Base-by-base conservation (phyloP, 2,329 filamentous ascomycete genomes). In the Pestalotiopsis sp. region DNA sequence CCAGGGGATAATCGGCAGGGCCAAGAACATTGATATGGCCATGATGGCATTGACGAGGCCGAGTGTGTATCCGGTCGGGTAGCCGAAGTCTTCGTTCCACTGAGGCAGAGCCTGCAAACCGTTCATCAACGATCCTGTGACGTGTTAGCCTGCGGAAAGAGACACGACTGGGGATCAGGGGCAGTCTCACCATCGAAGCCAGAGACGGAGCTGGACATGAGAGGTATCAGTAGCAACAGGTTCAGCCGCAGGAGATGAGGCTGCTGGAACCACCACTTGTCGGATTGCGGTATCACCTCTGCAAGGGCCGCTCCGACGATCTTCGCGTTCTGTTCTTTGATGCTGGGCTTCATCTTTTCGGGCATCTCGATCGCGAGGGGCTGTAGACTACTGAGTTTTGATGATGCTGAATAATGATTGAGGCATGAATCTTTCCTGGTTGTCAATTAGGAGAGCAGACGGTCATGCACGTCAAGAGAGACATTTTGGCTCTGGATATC, bases 211-310 rank as follows among this genome's bases (percentile, higher is more conserved):
- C 79, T 80, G 1, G 80, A 82, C 0, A 84, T 71, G 6, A 83
- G 71, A 0, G 83, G 83, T 1, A 85, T 75, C 5, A 84, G 69
- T 0, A 86, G 77, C 36, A 85, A 72, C 3, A 84, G 71, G 67
- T 86, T 85, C 20, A 86, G 76, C n/a, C 77, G 72, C 12, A 85
- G 72, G 0, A 86, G 76, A 72, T 85, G 83, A 4, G 81, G 76
- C 38, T 79, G 74, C 39, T 80, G 78, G 64, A 81, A 84, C 84
- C 84, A 85, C 58, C 77, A 78, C 52, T 78, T 80, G 56, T 78
- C 75, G 31, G 79, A 78, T 45, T 79, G 72, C 7, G 84, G 84
- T 20, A 86, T 74, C 27, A 78, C 77, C 70, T 74, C 70, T 2
- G 75, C 75, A 61, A 78, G 69, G 52, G 74, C 73, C 25, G 66